Percentiles rank a stretch among this genome's conserved stretches.
phyloP scores from a whole-genome alignment of 257 asterid genomes.

The Solanum appendiculatum region DNA sequence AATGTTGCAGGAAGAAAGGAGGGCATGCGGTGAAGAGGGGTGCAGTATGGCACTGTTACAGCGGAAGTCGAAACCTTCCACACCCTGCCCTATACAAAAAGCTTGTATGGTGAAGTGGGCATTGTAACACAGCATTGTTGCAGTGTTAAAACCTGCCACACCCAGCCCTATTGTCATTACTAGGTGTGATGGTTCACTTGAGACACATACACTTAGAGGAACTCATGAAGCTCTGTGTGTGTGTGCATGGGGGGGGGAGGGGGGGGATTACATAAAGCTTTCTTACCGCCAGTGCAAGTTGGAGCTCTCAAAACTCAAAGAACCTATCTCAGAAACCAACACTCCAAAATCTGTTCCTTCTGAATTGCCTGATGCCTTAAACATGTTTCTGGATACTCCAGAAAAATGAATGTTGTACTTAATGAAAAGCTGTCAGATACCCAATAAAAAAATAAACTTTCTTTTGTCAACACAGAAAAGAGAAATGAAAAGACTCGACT shows the following conservation, averaged over 20 bases:
- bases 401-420: constrained; percentile 83
- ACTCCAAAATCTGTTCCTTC: constrained; percentile 62
- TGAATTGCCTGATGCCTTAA: constrained; percentile 27
- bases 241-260: neutral
- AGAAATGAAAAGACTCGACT: neutral
- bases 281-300: constrained; percentile 94
- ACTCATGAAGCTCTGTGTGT: neutral
- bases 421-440: constrained; percentile 72
- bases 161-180: neutral
- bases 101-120: neutral
- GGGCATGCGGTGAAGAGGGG: neutral
- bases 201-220: neutral
- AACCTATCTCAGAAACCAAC: constrained; percentile 80
- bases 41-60: neutral
- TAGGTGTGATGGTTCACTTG: neutral
- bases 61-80: neutral
- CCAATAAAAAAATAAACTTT: neutral
- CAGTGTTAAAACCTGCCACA: neutral
- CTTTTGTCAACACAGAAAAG: neutral
- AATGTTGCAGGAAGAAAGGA: neutral
- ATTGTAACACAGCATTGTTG: neutral
- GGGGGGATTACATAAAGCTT: neutral
- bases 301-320: constrained; percentile 73
- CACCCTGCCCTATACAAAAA: neutral
- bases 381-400: constrained; percentile 81